Evolutionary conservation across 345 rosid genomes (phyloP).

Genomic region (Euphorbia pulcherrima): DNA sequence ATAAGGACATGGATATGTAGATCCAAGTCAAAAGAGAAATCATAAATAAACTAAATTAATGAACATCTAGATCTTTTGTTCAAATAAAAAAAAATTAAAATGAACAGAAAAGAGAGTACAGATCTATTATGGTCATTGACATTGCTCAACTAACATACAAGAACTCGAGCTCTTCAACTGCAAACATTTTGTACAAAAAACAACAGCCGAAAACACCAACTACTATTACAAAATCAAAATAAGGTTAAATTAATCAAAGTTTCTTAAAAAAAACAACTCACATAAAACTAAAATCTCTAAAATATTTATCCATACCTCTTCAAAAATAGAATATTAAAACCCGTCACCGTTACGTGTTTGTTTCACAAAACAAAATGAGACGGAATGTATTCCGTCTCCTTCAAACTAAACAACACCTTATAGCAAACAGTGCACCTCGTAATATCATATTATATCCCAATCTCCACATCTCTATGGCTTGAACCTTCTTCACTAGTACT

Average conservation of each 20-base stretch:
- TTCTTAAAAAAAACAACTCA: conserved; percentile 2
- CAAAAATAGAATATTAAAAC: conserved; percentile 9
- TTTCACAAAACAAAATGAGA: no score
- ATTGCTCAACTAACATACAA: conserved; percentile 12
- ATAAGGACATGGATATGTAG: conserved; percentile 2
- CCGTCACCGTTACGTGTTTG: conserved; percentile 5
- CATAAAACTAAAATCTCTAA: conserved; percentile 17
- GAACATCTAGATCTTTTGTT: not conserved
- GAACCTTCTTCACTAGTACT: conserved; percentile 42
- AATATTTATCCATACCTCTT: conserved; percentile 13
- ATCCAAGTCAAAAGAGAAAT: conserved; percentile 4
- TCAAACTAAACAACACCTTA: conserved; percentile 11
- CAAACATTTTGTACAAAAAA: conserved; percentile 42
- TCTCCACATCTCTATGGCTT: conserved; percentile 58
- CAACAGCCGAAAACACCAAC: conserved; percentile 32
- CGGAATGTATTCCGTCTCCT: conserved; percentile 4
- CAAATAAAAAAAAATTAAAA: not conserved
- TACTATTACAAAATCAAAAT: conserved; percentile 22
- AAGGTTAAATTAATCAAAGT: not conserved
- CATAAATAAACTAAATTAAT: not conserved
- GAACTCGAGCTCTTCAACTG: conserved; percentile 32
- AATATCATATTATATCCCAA: conserved; percentile 36
- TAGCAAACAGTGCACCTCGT: conserved; percentile 7
- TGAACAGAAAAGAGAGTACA: not conserved
- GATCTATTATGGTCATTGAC: conserved; percentile 13